These are phyloP conservation scores for Salix exigua DNA, from an alignment of 345 rosid genomes.

Conservation along the genomic window DNA sequence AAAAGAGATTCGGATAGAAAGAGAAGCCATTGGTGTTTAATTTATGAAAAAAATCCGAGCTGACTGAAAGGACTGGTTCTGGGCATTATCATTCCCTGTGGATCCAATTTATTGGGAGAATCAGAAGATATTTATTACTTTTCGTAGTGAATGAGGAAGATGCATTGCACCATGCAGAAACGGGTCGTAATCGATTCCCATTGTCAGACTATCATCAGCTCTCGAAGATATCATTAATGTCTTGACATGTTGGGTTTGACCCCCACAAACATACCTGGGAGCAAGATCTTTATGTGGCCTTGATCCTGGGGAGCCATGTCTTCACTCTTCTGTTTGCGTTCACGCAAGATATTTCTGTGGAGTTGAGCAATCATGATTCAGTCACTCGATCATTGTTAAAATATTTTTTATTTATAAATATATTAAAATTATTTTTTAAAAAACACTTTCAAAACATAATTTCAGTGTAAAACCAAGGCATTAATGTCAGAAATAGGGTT, in stretches of 20 bases:
- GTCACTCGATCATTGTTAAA: not conserved
- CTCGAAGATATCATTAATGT: not conserved
- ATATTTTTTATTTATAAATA: too few relatives aligned
- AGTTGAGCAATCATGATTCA: not conserved
- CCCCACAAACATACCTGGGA: not conserved
- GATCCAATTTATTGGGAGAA: not conserved
- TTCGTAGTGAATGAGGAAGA: not conserved
- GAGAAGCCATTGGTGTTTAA: not conserved
- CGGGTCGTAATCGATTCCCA: not conserved
- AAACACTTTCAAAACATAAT: not conserved
- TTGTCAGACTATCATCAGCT: not conserved
- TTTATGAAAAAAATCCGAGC: not conserved
- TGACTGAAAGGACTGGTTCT: not conserved
- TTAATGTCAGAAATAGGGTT: not conserved
- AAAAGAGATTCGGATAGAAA: not conserved
- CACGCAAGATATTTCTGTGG: not conserved
- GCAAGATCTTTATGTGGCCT: not conserved
- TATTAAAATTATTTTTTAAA: too few relatives aligned
- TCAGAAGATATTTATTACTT: not conserved
- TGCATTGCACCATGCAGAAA: constrained; percentile 3
- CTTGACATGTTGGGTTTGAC: not conserved
- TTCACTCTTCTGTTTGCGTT: not conserved
- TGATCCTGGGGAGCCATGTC: not conserved
- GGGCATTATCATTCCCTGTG: constrained; percentile 4
- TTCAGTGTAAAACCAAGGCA: not conserved